A percentile compares a stretch with the other conserved stretches of the same genome.
These are phyloP conservation scores for Darksidea phi DNA, from an alignment of 495 filamentous ascomycete species.

Conservation along the genomic window DNA sequence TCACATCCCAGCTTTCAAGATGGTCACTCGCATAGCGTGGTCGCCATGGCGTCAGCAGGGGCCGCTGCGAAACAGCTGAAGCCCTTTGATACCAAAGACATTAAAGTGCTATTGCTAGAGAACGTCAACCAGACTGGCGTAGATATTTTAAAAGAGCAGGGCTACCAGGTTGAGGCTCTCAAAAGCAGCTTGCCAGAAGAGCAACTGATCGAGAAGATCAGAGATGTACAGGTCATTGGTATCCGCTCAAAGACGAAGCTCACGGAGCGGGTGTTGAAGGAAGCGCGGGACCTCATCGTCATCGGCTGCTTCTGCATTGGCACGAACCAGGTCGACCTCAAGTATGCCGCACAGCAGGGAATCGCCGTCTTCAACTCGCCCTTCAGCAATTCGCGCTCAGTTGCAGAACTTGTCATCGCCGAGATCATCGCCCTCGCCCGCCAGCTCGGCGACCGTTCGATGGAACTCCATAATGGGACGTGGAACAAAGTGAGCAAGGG, in stretches of 20 bases:
- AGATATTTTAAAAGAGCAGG: slow-evolving; percentile 77
- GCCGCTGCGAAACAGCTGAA: slow-evolving; percentile 74
- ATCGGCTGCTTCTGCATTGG: slow-evolving; percentile 99
- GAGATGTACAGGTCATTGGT: slow-evolving; percentile 95
- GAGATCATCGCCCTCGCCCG: slow-evolving; percentile 91
- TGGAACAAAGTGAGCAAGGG: slow-evolving; percentile 98
- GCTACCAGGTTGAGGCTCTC: slow-evolving; percentile 91
- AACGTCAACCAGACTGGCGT: slow-evolving; percentile 90
- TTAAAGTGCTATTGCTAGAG: slow-evolving; percentile 94
- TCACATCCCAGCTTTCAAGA: slow-evolving; percentile 14
- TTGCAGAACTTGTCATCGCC: slow-evolving; percentile 91
- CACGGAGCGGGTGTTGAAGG: slow-evolving; percentile 75
- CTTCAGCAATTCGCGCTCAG: slow-evolving; percentile 94
- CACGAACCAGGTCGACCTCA: slow-evolving; percentile 95
- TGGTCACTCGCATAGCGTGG: neutral
- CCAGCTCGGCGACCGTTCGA: slow-evolving; percentile 88
- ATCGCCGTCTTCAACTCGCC: slow-evolving; percentile 99
- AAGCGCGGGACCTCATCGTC: slow-evolving; percentile 91
- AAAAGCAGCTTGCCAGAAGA: slow-evolving; percentile 90
- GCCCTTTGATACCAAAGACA: slow-evolving; percentile 90
- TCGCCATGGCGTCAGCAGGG: neutral
- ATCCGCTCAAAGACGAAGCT: slow-evolving; percentile 98
- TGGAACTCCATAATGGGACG: slow-evolving; percentile 88
- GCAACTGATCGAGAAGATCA: slow-evolving; percentile 95
- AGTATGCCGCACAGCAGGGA: slow-evolving; percentile 85